Conservation (phyloP, 2,329 filamentous ascomycete genomes). For the Phoma herbarum region DNA sequence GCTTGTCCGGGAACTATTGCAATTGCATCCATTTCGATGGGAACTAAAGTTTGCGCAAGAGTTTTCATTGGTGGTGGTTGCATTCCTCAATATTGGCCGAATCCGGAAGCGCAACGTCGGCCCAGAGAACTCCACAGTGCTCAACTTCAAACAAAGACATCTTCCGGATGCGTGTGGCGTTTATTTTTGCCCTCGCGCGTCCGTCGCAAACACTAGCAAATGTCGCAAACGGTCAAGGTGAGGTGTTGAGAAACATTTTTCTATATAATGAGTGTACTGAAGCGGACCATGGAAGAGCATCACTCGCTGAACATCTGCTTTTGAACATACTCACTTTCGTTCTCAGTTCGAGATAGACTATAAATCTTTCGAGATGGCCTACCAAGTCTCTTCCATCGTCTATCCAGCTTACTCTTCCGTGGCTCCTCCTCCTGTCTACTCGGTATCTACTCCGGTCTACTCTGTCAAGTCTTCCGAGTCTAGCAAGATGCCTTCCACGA, state of each 20-base stretch:
- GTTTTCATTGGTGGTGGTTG: slow-evolving; percentile 12
- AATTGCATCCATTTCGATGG: slow-evolving; percentile 10
- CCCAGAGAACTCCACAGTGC: slow-evolving; percentile 12
- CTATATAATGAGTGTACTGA: slow-evolving; percentile 15
- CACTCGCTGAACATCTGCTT: slow-evolving; percentile 19
- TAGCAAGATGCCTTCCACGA: slow-evolving; percentile 15
- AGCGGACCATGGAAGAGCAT: slow-evolving; percentile 8
- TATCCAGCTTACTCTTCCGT: slow-evolving; percentile 19
- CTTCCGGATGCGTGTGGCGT: slow-evolving; percentile 15
- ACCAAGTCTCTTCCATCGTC: slow-evolving; percentile 18
- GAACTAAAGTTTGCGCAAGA: slow-evolving; percentile 12
- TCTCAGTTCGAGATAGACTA: slow-evolving; percentile 14
- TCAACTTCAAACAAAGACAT: slow-evolving; percentile 20
- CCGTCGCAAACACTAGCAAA: slow-evolving; percentile 9
- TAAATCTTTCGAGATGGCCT: slow-evolving; percentile 20
- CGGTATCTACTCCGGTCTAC: background rate
- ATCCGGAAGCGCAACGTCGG: slow-evolving; percentile 21
- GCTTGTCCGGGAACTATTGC: slow-evolving; percentile 3
- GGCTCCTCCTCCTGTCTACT: slow-evolving; percentile 10
- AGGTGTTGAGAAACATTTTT: slow-evolving; percentile 12
- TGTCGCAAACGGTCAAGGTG: slow-evolving; percentile 18
- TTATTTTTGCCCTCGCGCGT: slow-evolving; percentile 16
- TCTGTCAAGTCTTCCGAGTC: background rate
- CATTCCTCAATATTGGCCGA: slow-evolving; percentile 20
- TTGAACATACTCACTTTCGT: slow-evolving; percentile 16